Conservation (phyloP, 2,329 filamentous ascomycete species). For the Pestalotiopsis sp. region DNA sequence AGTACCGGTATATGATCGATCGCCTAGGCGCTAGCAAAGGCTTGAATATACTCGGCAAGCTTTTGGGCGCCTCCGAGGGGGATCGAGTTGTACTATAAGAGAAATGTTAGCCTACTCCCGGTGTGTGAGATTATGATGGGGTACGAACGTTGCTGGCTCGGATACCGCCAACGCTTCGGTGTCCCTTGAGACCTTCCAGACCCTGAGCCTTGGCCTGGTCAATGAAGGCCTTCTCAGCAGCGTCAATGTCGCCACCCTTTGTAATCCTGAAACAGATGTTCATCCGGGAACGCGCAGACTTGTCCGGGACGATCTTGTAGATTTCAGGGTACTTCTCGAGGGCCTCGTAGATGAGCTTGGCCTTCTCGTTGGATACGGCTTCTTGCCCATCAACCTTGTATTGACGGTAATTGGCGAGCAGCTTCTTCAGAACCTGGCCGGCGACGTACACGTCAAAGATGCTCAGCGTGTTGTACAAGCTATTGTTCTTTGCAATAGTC, state of each 20-base stretch:
- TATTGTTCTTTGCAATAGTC: constrained; percentile 88
- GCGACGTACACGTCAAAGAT: constrained; percentile 93
- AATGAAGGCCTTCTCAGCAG: constrained; percentile 79
- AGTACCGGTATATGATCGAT: neutral
- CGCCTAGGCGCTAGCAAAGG: constrained; percentile 6
- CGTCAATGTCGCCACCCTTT: constrained; percentile 61
- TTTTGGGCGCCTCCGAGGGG: constrained; percentile 67
- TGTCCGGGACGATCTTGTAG: constrained; percentile 79
- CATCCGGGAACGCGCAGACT: constrained; percentile 79
- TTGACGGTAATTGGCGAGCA: constrained; percentile 62
- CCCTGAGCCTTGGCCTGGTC: constrained; percentile 68
- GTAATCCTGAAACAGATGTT: constrained; percentile 89
- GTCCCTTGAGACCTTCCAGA: constrained; percentile 83
- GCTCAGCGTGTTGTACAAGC: constrained; percentile 91
- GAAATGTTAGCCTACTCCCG: neutral
- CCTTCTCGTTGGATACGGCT: constrained; percentile 72
- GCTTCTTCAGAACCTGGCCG: constrained; percentile 80
- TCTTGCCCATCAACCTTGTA: constrained; percentile 78
- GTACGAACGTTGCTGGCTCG: constrained; percentile 66
- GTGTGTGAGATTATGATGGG: neutral
- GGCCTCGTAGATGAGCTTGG: constrained; percentile 72
- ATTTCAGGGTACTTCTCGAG: constrained; percentile 73
- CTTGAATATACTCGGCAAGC: constrained; percentile 37
- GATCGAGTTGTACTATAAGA: constrained; percentile 75
- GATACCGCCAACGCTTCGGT: constrained; percentile 84